phyloP scores from a whole-genome alignment of 805 yeast genomes.

The Kodamaea fukazawae region DNA sequence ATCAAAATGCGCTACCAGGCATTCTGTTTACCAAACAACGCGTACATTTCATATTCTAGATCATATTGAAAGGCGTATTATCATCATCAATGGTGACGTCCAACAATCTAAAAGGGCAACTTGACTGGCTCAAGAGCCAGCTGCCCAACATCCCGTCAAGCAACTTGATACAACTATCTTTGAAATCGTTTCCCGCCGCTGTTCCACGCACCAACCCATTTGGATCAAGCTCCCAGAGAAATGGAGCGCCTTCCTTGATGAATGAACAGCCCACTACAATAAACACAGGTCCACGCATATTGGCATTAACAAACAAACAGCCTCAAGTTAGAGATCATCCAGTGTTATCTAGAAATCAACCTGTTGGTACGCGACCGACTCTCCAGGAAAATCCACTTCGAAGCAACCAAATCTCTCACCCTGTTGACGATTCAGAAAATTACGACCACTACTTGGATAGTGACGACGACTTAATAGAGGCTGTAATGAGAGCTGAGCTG shows the following conservation, averaged over 20 bases:
- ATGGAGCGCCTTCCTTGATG: too few species aligned
- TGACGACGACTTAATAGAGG: conserved; percentile 8
- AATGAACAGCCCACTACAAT: too few species aligned
- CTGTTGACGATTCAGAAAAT: conserved; percentile 8
- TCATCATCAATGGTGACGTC: conserved; percentile 11
- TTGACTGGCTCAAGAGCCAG: conserved; percentile 13
- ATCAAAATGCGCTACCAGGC: too few species aligned
- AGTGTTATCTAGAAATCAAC: background rate
- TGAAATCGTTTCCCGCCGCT: conserved; percentile 8
- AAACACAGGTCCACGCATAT: too few species aligned
- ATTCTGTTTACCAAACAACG: too few species aligned
- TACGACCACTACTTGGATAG: conserved; percentile 8
- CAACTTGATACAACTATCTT: conserved; percentile 6
- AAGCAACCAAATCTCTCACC: background rate
- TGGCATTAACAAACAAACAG: too few species aligned
- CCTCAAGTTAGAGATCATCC: too few species aligned
- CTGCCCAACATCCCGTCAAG: conserved; percentile 13
- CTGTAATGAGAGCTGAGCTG: conserved; percentile 6
- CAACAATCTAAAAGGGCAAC: conserved; percentile 14
- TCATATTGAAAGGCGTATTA: background rate
- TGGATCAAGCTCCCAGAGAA: too few species aligned
- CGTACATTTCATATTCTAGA: too few species aligned
- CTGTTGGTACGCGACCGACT: background rate
- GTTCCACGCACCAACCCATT: background rate
- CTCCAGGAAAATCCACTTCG: background rate